Base-by-base conservation (phyloP, 1,284 basidiomycete species). In the Cystobasidium slooffiae region DNA sequence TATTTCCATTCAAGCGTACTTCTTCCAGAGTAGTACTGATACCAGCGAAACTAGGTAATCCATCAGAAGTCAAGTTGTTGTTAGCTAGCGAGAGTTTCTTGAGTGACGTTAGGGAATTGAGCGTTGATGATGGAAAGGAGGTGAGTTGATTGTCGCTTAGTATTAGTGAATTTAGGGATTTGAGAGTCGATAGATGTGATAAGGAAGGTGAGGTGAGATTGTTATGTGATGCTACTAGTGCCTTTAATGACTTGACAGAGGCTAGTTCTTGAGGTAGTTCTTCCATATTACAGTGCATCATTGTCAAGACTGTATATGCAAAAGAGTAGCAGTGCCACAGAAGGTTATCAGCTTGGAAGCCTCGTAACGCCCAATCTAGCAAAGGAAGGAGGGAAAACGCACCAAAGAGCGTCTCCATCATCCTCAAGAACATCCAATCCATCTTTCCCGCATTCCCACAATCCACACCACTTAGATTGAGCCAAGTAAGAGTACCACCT, bases 341-440 rank as follows among this genome's bases (percentile, higher is more conserved):
- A 31, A n/a, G 16, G 6, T 18, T 18, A 37, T 43, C 41, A 70
- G 58, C 46, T 61, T 70, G 24, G 31, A 31, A 31, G 31, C 31
- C 52, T 46, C n/a, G 46, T 37, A n/a, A 41, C 51, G 31, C 24
- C n/a, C 52, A 24, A n/a, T 31, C 31, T 9, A 24, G 14, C 6
- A 20, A 18, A 14, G n/a, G 39, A 22, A 44, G 41, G 24, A 18
- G 24, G 24, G 20, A 12, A 20, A 44, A 43, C 3, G 22, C 22
- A 73, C 70, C 70, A 20, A 73, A 58, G 24, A 73, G 53, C 43
- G 62, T 58, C 63, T 73, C 51, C 70, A 73, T 68, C 62, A 73
- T 65, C 43, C 47, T 53, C 52, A 73, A 39, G 22, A 56, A 68
- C 22, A 58, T 22, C 70, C 70, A 73, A 39, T 46, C 58, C 39